Evolutionary conservation across 768 basidiomycete species (phyloP), one percentile per base, ranked within the genome.

Genomic region (Trichaptum fuscoviolaceum): DNA sequence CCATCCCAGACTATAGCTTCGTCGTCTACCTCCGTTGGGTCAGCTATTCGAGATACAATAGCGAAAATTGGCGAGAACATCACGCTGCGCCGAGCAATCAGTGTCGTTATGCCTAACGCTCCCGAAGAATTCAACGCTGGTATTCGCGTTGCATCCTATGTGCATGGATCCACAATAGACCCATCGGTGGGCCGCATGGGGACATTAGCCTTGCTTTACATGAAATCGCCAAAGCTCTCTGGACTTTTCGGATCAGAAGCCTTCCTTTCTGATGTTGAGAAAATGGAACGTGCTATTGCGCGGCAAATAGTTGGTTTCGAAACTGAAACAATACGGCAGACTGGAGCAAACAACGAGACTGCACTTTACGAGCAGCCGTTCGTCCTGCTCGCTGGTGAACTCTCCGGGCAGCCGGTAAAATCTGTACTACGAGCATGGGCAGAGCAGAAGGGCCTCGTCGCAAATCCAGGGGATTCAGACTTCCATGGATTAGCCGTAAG

Each of bases 221-320:
- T 90, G 64, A 80, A 83, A 68, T 81, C 88, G 24, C 74, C 80
- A 65, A 70, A 79, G 64, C 75, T 90, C 61, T 66, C 79, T 42
- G 72, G 76, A 27, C 72, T 83, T 67, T 73, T 88, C 59, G 75
- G 75, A 18, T 80, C 83, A 1, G 75, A 82, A 62, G 73, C 73
- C n/a, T 88, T 89, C 71, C 77, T 79, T 27, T 74, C 78, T n/a
- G 85, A 90, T 52, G 77, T 92, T 20, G 79, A 80, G 35, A 81
- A 82, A 58, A 80, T 96, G 17, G 87, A 91, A 70, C 87, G 92
- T 25, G 84, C 89, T 1, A 69, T 96, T n/a, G 90, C 89, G 10
- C 84, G 93, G 57, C 95, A 96, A 76, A 88, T 94, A 63, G 87
- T 87, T 24, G 95, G 94, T 2, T 89, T 95, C 73, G 87, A 91